These are phyloP conservation scores for Ustilago tritici DNA, from an alignment of 1,284 basidiomycete genomes.

Conservation along the genomic window DNA sequence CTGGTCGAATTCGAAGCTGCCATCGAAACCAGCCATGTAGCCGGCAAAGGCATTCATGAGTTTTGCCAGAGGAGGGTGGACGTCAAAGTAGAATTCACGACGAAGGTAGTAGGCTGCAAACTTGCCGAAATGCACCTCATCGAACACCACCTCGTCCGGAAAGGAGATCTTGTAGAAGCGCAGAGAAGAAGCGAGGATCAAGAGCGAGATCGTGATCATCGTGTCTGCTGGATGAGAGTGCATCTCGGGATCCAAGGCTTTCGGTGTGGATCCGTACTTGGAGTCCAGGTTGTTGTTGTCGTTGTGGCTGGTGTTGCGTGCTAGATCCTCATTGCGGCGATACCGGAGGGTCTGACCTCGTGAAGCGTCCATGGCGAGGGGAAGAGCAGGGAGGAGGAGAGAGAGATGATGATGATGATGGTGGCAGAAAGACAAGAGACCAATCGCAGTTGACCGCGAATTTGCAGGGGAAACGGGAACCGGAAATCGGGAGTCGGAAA, in stretches of 20 bases:
- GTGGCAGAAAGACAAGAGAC: background rate
- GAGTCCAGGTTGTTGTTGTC: slow-evolving; percentile 1
- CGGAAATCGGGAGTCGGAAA: too few relatives aligned
- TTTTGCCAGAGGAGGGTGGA: slow-evolving; percentile 83
- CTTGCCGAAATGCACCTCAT: slow-evolving; percentile 70
- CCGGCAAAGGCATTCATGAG: slow-evolving; percentile 80
- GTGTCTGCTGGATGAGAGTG: slow-evolving; percentile 35
- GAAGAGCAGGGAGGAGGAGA: background rate
- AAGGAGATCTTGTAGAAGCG: slow-evolving; percentile 57
- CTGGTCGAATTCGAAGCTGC: slow-evolving; percentile 90
- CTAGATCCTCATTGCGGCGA: slow-evolving; percentile 24
- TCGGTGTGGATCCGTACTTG: slow-evolving; percentile 16
- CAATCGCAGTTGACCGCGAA: background rate
- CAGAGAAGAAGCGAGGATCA: slow-evolving; percentile 46
- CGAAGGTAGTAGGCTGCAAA: slow-evolving; percentile 68
- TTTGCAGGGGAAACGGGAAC: too few relatives aligned
- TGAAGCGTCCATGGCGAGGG: slow-evolving; percentile 23
- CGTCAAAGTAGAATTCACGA: slow-evolving; percentile 91
- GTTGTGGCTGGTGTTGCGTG: background rate
- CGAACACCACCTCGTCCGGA: slow-evolving; percentile 67
- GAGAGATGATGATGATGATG: background rate
- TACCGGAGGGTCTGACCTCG: slow-evolving; percentile 35
- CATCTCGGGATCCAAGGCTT: slow-evolving; percentile 16
- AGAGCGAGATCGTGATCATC: slow-evolving; percentile 41
- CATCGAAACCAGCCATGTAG: slow-evolving; percentile 96